Conservation (phyloP, 2,329 filamentous ascomycete species). For the Claviceps purpurea region DNA sequence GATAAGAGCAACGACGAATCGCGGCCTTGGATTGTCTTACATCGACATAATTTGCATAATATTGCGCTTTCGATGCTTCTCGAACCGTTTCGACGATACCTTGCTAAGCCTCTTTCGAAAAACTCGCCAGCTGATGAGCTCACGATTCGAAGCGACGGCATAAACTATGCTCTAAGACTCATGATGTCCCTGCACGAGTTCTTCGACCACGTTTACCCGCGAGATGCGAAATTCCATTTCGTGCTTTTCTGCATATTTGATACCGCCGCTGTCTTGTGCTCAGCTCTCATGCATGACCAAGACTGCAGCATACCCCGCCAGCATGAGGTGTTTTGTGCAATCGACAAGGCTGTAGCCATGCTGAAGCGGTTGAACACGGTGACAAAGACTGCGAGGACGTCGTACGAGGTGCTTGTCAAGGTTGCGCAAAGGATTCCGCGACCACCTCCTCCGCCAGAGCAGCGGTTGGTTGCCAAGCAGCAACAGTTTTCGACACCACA, state of each 20-base stretch:
- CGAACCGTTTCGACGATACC: constrained; percentile 30
- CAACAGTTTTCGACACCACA: constrained; percentile 2
- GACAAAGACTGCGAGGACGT: constrained; percentile 19
- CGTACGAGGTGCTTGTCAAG: constrained; percentile 18
- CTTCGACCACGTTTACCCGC: constrained; percentile 29
- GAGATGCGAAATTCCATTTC: constrained; percentile 35
- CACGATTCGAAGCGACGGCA: constrained; percentile 25
- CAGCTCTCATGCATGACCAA: constrained; percentile 36
- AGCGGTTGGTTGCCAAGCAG: neutral
- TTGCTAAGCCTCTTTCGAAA: constrained; percentile 23
- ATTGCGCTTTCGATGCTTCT: constrained; percentile 31
- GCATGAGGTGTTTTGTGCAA: constrained; percentile 25
- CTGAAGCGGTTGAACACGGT: constrained; percentile 18
- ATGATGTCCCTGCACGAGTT: constrained; percentile 26
- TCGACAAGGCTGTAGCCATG: constrained; percentile 23
- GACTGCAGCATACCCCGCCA: constrained; percentile 25
- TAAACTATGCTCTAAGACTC: constrained; percentile 30
- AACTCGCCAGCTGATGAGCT: constrained; percentile 18
- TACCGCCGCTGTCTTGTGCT: constrained; percentile 35
- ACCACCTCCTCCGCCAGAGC: constrained; percentile 1
- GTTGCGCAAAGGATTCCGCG: constrained; percentile 13
- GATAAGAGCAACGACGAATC: constrained; percentile 27
- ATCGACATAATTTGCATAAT: constrained; percentile 31
- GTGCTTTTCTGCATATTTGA: constrained; percentile 38
- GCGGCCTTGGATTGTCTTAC: constrained; percentile 29